Conservation (phyloP, 495 filamentous ascomycete genomes). For the Hypomontagnella submonticulosa region DNA sequence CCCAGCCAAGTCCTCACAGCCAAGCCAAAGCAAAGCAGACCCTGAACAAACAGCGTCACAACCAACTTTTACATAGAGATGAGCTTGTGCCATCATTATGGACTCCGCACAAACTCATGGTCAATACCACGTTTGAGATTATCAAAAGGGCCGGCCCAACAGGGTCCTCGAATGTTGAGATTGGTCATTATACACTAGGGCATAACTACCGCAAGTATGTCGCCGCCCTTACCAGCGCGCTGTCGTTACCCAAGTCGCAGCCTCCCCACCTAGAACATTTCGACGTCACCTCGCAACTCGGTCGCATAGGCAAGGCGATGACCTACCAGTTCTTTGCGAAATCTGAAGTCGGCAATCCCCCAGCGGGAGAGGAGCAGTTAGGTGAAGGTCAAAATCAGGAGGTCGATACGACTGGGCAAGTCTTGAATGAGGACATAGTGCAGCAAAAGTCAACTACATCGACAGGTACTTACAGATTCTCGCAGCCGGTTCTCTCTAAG, state of each 20-base stretch:
- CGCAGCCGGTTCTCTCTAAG: constrained; percentile 18
- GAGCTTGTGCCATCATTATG: constrained; percentile 41
- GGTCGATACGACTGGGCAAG: not conserved
- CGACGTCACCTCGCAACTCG: constrained; percentile 54
- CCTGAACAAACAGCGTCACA: constrained; percentile 7
- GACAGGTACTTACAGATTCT: constrained; percentile 22
- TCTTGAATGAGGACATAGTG: not conserved
- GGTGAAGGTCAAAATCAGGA: constrained; percentile 9
- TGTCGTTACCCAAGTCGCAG: constrained; percentile 55
- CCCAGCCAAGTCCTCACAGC: constrained; percentile 38
- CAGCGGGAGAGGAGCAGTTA: not conserved
- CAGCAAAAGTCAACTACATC: not conserved
- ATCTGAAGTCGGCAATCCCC: constrained; percentile 11
- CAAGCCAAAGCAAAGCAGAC: constrained; percentile 21
- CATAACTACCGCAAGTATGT: constrained; percentile 57
- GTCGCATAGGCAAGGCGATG: constrained; percentile 56
- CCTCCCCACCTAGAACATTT: constrained; percentile 57
- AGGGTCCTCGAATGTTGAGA: constrained; percentile 57
- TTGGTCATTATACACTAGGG: constrained; percentile 56
- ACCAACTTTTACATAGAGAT: constrained; percentile 8
- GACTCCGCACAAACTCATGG: constrained; percentile 58
- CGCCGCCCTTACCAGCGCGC: constrained; percentile 51
- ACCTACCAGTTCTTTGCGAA: constrained; percentile 57
- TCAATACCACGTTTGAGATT: constrained; percentile 57
- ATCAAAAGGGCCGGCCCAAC: constrained; percentile 52